Percentiles rank a stretch among this genome's conserved stretches.
Evolutionary conservation across 2,329 filamentous ascomycete species (phyloP).

Genomic region (Hypoxylon sp.): DNA sequence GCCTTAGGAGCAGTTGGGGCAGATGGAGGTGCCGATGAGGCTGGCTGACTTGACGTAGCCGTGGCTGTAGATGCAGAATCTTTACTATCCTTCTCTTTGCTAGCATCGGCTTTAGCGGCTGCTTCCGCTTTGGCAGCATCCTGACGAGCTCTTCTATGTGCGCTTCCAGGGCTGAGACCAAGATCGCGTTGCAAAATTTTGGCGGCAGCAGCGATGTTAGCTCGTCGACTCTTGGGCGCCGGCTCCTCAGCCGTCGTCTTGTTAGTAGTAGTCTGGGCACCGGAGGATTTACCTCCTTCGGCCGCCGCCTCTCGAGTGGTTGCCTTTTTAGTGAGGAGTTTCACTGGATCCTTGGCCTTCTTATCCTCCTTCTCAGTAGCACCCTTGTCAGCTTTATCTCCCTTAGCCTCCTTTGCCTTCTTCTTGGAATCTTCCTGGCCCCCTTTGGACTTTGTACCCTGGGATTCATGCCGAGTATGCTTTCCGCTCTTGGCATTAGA

Average conservation of each 20-base stretch:
- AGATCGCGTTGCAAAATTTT: constrained; percentile 77
- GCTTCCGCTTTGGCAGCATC: constrained; percentile 71
- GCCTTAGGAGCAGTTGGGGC: constrained; percentile 53
- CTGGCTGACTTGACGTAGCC: constrained; percentile 42
- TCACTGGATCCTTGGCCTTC: constrained; percentile 72
- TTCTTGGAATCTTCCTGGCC: constrained; percentile 64
- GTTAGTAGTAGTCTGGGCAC: constrained; percentile 56
- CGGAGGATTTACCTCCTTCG: constrained; percentile 62
- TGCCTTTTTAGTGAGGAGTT: constrained; percentile 73
- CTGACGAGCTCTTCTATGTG: constrained; percentile 72
- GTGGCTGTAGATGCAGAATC: constrained; percentile 40
- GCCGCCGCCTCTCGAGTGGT: constrained; percentile 64
- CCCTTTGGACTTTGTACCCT: constrained; percentile 65
- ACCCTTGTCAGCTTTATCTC: constrained; percentile 75
- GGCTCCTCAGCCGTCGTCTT: constrained; percentile 54
- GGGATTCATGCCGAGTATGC: constrained; percentile 69
- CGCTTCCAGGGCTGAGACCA: constrained; percentile 74
- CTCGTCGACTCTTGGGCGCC: constrained; percentile 69
- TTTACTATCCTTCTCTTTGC: constrained; percentile 50
- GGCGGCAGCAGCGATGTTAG: constrained; percentile 74
- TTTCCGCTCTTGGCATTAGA: constrained; percentile 70
- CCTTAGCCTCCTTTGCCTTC: constrained; percentile 74
- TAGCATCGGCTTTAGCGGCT: constrained; percentile 58
- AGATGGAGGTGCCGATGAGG: constrained; percentile 44
- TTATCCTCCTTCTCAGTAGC: constrained; percentile 70